These are phyloP conservation scores for Solanum paucissectum DNA, from an alignment of 257 asterid genomes.

Conservation along the genomic window DNA sequence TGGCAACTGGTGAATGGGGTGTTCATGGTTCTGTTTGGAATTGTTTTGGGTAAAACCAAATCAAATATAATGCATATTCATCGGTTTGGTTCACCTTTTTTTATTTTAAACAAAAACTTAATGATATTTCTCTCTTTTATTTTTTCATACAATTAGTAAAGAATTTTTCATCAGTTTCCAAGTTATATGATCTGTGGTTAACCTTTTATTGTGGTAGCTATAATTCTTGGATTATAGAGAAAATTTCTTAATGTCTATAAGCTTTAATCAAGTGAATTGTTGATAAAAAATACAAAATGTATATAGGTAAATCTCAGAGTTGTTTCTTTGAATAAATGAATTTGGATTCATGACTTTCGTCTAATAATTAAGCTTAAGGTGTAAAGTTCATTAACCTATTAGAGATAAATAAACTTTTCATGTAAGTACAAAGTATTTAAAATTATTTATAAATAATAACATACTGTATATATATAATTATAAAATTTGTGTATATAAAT, in stretches of 20 bases:
- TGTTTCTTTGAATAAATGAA: too few relatives aligned
- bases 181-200: neutral
- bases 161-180: neutral
- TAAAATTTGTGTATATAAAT: too few relatives aligned
- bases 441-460: too few relatives aligned
- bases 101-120: neutral
- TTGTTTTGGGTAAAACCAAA: neutral
- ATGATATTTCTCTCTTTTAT: neutral
- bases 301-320: neutral
- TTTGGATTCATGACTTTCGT: too few relatives aligned
- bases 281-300: too few relatives aligned
- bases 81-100: neutral
- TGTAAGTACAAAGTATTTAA: too few relatives aligned
- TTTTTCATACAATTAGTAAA: too few relatives aligned
- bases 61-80: neutral
- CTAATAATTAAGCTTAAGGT: too few relatives aligned
- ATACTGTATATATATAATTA: too few relatives aligned
- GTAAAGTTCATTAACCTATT: too few relatives aligned
- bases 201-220: neutral
- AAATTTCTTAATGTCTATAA: too few relatives aligned
- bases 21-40: neutral
- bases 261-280: neutral
- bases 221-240: neutral
- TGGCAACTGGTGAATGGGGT: neutral
- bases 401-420: too few relatives aligned